Evolutionary conservation across 2,329 filamentous ascomycete species (phyloP).

Genomic region (Ceratocystis colombiana): DNA sequence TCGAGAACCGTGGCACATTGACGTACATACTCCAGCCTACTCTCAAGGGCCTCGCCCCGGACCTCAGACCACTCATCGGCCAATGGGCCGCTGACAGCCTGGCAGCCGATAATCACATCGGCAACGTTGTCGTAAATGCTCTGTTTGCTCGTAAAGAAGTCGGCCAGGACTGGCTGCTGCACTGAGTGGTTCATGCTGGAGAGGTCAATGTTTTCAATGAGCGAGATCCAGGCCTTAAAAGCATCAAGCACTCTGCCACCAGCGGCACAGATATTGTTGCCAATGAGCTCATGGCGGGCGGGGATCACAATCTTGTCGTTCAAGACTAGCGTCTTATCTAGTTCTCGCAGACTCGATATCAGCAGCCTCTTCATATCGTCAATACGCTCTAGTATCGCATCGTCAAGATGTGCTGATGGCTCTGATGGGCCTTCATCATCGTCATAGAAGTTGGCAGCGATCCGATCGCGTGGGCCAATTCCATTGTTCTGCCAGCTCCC

Average conservation of each 20-base stretch:
- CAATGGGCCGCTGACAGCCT: constrained; percentile 81
- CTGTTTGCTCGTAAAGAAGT: constrained; percentile 87
- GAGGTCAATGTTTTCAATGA: constrained; percentile 86
- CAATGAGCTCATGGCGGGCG: constrained; percentile 66
- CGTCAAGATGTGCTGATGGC: constrained; percentile 63
- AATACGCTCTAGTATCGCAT: constrained; percentile 66
- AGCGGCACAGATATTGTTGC: constrained; percentile 69
- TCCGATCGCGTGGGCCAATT: constrained; percentile 54
- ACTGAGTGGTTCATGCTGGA: constrained; percentile 66
- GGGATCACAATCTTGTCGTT: constrained; percentile 74
- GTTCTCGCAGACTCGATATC: constrained; percentile 70
- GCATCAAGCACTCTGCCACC: constrained; percentile 74
- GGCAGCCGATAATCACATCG: constrained; percentile 77
- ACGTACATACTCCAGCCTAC: constrained; percentile 70
- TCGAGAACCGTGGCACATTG: constrained; percentile 71
- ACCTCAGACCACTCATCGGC: constrained; percentile 93
- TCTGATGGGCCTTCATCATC: constrained; percentile 65
- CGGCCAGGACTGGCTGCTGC: constrained; percentile 73
- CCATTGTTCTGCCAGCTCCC: constrained; percentile 79
- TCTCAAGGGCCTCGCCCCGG: constrained; percentile 81
- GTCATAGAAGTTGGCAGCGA: constrained; percentile 75
- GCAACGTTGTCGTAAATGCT: constrained; percentile 87
- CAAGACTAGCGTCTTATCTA: constrained; percentile 72
- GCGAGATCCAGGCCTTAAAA: constrained; percentile 80
- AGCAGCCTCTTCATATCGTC: constrained; percentile 80